Base-by-base conservation (phyloP, 495 filamentous ascomycete genomes). In the Xylaria scruposa region DNA sequence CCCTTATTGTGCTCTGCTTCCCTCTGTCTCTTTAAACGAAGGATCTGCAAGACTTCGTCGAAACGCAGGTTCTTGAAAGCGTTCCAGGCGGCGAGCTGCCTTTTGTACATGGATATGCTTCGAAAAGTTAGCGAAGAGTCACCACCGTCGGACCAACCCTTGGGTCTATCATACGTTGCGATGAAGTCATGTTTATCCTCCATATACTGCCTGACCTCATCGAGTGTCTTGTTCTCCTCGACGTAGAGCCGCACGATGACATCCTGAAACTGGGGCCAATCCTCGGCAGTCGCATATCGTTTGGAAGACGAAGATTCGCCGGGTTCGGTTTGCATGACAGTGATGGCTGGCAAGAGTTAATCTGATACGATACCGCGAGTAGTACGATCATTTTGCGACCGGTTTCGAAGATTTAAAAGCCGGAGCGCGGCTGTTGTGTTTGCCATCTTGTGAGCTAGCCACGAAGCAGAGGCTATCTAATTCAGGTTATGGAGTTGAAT, bases 21-120 rank as follows among this genome's bases (percentile, higher is more conserved):
- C 42, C 75, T 75, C 13, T 73, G 63, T 36, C 68, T 77, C 56
- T 77, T 77, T 12, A 80, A 46, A 54, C 72, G 76, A 10, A 80
- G 77, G 36, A 80, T 79, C 64, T 75, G 78, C 42, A 77, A 75
- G 31, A 80, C 77, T 40, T 80, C 78, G 63, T 77, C 75, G 49
- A 75, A 71, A 33, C 77, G 75, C 33, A 78, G 74, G 31, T 80
- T 78, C 72, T 80, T 80, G 36, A 74, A 78, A 10, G 77, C 77
- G 60, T 75, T 74, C 78, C 78, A 80, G 31, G 71, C 49, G 4
- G 75, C 69, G 26, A 80, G 72, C 66, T 75, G 76, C 73, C 75
- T 79, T 67, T 80, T 80, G 56, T 78, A 80, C 78, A 80, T 80
- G 4, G 75, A 63, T 67, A 77, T 56, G 21, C 78, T 80, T 44